Evolutionary conservation across 352 stramenopile species (phyloP).

Genomic region (Phytophthora sojae): DNA sequence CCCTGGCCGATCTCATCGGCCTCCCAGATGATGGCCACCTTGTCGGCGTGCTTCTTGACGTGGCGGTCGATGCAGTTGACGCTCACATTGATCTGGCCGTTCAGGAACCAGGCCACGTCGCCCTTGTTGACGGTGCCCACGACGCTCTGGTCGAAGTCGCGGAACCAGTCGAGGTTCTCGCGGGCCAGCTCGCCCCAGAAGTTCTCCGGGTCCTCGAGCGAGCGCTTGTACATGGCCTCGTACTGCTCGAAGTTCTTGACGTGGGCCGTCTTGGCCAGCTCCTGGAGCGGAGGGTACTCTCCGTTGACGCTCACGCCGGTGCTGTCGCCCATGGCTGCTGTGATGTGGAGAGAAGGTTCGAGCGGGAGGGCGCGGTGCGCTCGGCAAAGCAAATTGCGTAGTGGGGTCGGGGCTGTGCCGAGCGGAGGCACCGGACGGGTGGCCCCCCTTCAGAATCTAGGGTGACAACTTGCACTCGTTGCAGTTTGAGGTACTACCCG

Average conservation of each 20-base stretch:
- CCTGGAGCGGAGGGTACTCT: slow-evolving; percentile 33
- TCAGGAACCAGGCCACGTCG: slow-evolving; percentile 95
- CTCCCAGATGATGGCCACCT: slow-evolving; percentile 98
- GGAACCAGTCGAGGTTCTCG: slow-evolving; percentile 94
- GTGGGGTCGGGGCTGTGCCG: slow-evolving; percentile 7
- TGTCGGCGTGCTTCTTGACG: slow-evolving; percentile 71
- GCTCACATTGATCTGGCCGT: slow-evolving; percentile 95
- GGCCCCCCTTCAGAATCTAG: slow-evolving; percentile 24
- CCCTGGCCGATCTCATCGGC: slow-evolving; percentile 95
- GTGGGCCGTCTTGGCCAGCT: slow-evolving; percentile 66
- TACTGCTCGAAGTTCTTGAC: slow-evolving; percentile 81
- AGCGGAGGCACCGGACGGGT: neutral
- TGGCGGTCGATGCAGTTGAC: slow-evolving; percentile 97
- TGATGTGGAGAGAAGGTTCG: neutral
- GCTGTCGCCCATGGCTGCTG: slow-evolving; percentile 33
- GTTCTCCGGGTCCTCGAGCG: slow-evolving; percentile 82
- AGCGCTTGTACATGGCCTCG: slow-evolving; percentile 88
- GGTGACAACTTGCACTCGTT: slow-evolving; percentile 6
- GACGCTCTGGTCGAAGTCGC: slow-evolving; percentile 91
- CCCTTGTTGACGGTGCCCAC: slow-evolving; percentile 90
- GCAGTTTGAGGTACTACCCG: neutral
- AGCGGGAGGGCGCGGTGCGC: slow-evolving; percentile 6
- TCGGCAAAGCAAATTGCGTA: slow-evolving; percentile 27
- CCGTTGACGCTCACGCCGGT: slow-evolving; percentile 40
- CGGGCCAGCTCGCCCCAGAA: slow-evolving; percentile 95